These are phyloP conservation scores for Cajanus cajan DNA, from an alignment of 306 rosid genomes.

Conservation along the genomic window DNA sequence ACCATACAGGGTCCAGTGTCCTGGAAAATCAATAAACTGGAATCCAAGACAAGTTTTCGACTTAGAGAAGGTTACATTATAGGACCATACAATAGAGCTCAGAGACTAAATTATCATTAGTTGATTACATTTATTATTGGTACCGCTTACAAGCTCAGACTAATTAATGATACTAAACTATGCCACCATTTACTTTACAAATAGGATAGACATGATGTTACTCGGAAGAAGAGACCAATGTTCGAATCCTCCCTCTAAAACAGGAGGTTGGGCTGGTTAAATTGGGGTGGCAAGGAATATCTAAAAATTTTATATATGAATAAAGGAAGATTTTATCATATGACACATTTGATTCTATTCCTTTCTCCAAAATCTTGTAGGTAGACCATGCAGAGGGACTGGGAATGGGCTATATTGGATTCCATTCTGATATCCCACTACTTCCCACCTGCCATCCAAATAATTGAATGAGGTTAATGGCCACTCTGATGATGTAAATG, in stretches of 20 bases:
- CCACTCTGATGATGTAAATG: not conserved
- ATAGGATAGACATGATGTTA: slow-evolving; percentile 10
- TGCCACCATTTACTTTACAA: slow-evolving; percentile 24
- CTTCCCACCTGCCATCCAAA: slow-evolving; percentile 75
- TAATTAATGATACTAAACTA: not conserved
- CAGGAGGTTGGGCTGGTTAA: slow-evolving; percentile 36
- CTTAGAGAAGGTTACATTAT: not conserved
- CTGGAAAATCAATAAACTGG: not conserved
- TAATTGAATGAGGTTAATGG: slow-evolving; percentile 5
- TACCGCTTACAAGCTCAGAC: not conserved
- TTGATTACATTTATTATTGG: not conserved
- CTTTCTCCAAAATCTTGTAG: slow-evolving; percentile 72
- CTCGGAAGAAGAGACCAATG: not conserved
- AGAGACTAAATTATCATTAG: not conserved
- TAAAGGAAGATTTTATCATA: slow-evolving; percentile 13
- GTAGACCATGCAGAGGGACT: slow-evolving; percentile 77
- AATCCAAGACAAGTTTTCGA: not conserved
- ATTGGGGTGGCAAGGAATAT: slow-evolving; percentile 34
- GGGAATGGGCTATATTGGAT: slow-evolving; percentile 91
- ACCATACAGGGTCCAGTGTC: not conserved
- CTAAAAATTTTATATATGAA: slow-evolving; percentile 3
- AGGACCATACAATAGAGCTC: not conserved
- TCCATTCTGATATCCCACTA: slow-evolving; percentile 60
- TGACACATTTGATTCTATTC: slow-evolving; percentile 23
- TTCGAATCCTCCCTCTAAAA: slow-evolving; percentile 36